Evolutionary conservation across 257 asterid genomes (phyloP).

Genomic region (Solanum neorickii): DNA sequence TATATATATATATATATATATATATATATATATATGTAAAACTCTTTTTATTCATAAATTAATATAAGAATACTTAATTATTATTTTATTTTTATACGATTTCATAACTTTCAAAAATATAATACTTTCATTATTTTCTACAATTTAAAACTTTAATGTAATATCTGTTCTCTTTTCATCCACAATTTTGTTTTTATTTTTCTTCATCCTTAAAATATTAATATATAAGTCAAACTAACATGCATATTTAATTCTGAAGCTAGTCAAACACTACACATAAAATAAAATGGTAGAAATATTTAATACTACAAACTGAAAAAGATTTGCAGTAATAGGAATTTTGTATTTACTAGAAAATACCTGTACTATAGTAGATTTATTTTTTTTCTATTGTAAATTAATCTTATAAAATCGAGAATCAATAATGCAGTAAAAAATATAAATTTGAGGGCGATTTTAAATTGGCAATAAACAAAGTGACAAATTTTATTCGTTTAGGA

Average conservation of each 20-base stretch:
- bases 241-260: too few species aligned
- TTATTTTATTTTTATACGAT: neutral
- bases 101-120: neutral
- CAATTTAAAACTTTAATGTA: neutral
- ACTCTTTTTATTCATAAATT: neutral
- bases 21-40: too few species aligned
- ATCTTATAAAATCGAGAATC: neutral
- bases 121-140: neutral
- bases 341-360: too few species aligned
- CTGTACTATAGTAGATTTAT: too few species aligned
- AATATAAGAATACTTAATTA: neutral
- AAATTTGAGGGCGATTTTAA: neutral
- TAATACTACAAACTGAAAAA: neutral
- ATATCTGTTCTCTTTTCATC: neutral
- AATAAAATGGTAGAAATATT: neutral
- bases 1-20: too few species aligned
- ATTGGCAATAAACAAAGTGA: neutral
- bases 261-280: neutral
- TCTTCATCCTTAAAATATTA: neutral
- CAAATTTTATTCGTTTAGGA: neutral
- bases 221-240: neutral
- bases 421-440: neutral
- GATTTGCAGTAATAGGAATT: neutral
- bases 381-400: neutral
- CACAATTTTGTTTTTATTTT: neutral